Evolutionary conservation across 2,329 filamentous ascomycete genomes (phyloP), one percentile per base, ranked within the genome.

Genomic region (Akanthomyces uredinophilus): DNA sequence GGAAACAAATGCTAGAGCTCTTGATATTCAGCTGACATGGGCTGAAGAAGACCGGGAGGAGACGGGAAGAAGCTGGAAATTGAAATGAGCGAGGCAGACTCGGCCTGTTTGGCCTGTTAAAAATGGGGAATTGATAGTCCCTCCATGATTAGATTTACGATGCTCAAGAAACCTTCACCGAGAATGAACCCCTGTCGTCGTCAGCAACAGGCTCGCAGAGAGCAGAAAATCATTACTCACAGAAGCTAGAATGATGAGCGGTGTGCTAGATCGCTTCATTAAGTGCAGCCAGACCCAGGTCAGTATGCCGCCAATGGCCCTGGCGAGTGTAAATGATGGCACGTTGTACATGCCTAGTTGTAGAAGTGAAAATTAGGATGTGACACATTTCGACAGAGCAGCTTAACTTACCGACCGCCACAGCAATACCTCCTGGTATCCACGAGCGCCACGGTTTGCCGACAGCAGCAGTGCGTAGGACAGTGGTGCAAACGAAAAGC

Each of bases 381-480:
- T 18, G 20, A 29, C 4, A 49, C 55, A 54, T 43, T 29, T 37
- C 7, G 22, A 56, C 13, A 39, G n/a, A 20, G 35, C 24, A 11
- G n/a, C 16, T n/a, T 18, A 29, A 64, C 73, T 73, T 75, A 89
- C 88, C 93, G 69, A 97, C 92, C 44, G 95, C 95, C 22, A 99
- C 94, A 3, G 95, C 94, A 69, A 99, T 97, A 0, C 95, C 95
- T 7, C 95, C 94, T 0, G 95, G 95, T 14, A 99, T 81, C 72
- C 86, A 90, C 2, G 86, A 79, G 68, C 90, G 82, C 92, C 91
- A 96, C 64, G 77, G 75, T 66, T 78, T 82, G 5, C 78, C 80
- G 5, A 78, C 73, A 14, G 74, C 79, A 27, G 80, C 74, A n/a
- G 90, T 90, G 59, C 92, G 86, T 16, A 91, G 64, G 2, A 86